Percentiles rank a stretch among this genome's conserved stretches.
phyloP scores from a whole-genome alignment of 1,284 basidiomycete genomes.

The Cystobasidium pallidum region DNA sequence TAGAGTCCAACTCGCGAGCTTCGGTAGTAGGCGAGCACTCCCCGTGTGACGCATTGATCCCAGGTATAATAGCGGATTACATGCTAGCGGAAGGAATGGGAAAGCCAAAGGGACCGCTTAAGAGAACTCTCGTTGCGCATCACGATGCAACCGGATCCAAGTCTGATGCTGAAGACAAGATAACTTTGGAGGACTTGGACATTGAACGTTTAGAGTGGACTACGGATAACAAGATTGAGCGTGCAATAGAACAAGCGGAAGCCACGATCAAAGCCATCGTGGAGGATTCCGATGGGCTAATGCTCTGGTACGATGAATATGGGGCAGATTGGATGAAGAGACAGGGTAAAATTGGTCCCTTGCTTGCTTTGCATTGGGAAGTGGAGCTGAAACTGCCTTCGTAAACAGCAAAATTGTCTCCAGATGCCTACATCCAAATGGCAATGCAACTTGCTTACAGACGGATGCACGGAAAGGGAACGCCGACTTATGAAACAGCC shows the following conservation, averaged over 20 bases:
- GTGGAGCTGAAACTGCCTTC: neutral
- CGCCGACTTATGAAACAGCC: constrained; percentile 93
- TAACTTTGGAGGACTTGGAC: constrained; percentile 14
- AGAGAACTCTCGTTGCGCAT: constrained; percentile 2
- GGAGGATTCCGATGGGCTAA: constrained; percentile 78
- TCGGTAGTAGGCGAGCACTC: constrained; percentile 92
- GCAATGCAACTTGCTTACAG: constrained; percentile 92
- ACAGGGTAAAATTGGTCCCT: constrained; percentile 60
- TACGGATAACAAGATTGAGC: constrained; percentile 66
- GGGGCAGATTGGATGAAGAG: constrained; percentile 89
- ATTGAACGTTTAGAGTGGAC: constrained; percentile 70
- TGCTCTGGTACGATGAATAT: constrained; percentile 83
- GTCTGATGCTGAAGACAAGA: constrained; percentile 20
- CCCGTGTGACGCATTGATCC: constrained; percentile 86
- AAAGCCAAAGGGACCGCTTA: constrained; percentile 33
- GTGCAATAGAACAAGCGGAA: constrained; percentile 68
- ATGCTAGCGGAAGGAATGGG: constrained; percentile 64
- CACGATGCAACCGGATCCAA: constrained; percentile 61
- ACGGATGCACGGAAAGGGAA: constrained; percentile 73
- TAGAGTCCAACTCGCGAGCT: constrained; percentile 83
- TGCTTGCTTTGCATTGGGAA: neutral
- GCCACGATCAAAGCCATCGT: constrained; percentile 67
- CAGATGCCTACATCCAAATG: constrained; percentile 92
- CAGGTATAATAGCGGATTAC: constrained; percentile 87
- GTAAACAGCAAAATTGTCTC: constrained; percentile 70